phyloP scores from a whole-genome alignment of 768 basidiomycete genomes.

The Boletus fagicola region DNA sequence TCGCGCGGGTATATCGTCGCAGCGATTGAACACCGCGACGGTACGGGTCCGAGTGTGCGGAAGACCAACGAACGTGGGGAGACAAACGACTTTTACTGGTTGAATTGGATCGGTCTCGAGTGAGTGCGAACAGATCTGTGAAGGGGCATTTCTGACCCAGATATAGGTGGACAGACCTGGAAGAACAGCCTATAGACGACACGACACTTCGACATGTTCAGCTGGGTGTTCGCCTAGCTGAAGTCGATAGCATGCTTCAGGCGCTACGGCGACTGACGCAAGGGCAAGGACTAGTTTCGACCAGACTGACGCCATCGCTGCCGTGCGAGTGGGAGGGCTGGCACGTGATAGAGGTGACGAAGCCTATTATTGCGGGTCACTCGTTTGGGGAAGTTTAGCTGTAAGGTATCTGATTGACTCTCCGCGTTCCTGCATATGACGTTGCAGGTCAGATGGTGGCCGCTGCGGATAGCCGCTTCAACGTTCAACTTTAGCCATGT shows the following conservation, averaged over 20 bases:
- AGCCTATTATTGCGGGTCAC: conserved; percentile 33
- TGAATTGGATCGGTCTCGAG: conserved; percentile 32
- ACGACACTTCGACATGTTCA: conserved; percentile 30
- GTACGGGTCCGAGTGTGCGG: conserved; percentile 39
- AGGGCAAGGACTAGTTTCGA: not conserved
- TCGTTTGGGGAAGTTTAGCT: conserved; percentile 33
- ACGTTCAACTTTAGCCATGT: conserved; percentile 27
- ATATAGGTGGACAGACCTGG: conserved; percentile 30
- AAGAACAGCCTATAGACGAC: conserved; percentile 35
- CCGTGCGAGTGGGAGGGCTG: conserved; percentile 20
- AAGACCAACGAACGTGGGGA: conserved; percentile 21
- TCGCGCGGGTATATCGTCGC: conserved; percentile 45
- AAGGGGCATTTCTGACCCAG: not conserved
- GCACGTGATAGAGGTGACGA: conserved; percentile 18
- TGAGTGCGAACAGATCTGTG: conserved; percentile 1
- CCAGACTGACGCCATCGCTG: not conserved
- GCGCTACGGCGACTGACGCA: conserved; percentile 10
- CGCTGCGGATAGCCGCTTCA: conserved; percentile 18
- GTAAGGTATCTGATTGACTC: conserved; percentile 14
- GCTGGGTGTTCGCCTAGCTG: conserved; percentile 37
- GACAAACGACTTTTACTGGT: conserved; percentile 32
- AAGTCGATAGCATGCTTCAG: conserved; percentile 35
- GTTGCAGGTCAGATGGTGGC: conserved; percentile 23
- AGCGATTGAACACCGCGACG: conserved; percentile 48
- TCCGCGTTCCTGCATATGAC: not conserved